Percentiles rank a stretch among this genome's conserved stretches.
Evolutionary conservation across 2,329 filamentous ascomycete species (phyloP).

Genomic region (Colletotrichum tabaci): DNA sequence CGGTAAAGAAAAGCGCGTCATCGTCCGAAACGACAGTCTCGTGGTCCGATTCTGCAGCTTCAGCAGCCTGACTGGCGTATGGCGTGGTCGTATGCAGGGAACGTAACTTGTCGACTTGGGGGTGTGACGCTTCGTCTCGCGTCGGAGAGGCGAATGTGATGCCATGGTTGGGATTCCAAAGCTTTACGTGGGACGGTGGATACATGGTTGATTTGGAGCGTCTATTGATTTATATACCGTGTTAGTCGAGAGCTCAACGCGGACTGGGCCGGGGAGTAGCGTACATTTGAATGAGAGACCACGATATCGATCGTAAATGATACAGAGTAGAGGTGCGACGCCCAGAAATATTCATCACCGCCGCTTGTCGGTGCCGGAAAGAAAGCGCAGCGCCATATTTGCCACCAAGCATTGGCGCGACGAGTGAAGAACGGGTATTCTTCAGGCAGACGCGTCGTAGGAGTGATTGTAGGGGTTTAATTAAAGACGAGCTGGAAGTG

Average conservation of each 20-base stretch:
- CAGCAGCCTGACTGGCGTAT: neutral
- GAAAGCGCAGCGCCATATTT: slow-evolving; percentile 52
- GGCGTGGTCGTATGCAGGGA: slow-evolving; percentile 26
- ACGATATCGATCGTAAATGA: neutral
- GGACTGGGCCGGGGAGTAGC: neutral
- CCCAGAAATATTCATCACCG: slow-evolving; percentile 41
- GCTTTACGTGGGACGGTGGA: slow-evolving; percentile 46
- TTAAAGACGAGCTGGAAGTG: slow-evolving; percentile 1
- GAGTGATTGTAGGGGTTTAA: slow-evolving; percentile 23
- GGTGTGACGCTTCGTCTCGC: slow-evolving; percentile 37
- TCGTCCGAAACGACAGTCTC: slow-evolving; percentile 19
- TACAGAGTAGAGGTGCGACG: neutral
- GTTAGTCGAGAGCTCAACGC: neutral
- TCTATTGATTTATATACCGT: neutral
- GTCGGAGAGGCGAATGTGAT: slow-evolving; percentile 48
- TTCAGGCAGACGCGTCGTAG: slow-evolving; percentile 52
- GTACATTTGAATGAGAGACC: slow-evolving; percentile 11
- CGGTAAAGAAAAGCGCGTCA: slow-evolving; percentile 26
- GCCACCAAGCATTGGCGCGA: slow-evolving; percentile 51
- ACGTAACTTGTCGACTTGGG: slow-evolving; percentile 14
- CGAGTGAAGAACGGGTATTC: slow-evolving; percentile 20
- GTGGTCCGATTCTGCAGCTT: neutral
- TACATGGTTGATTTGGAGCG: slow-evolving; percentile 46
- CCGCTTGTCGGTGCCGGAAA: slow-evolving; percentile 45
- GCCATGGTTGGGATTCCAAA: slow-evolving; percentile 53